A percentile compares a stretch with the other conserved stretches of the same genome.
These are phyloP conservation scores for Cucurbita pepo DNA, from an alignment of 306 rosid genomes.

Conservation along the genomic window DNA sequence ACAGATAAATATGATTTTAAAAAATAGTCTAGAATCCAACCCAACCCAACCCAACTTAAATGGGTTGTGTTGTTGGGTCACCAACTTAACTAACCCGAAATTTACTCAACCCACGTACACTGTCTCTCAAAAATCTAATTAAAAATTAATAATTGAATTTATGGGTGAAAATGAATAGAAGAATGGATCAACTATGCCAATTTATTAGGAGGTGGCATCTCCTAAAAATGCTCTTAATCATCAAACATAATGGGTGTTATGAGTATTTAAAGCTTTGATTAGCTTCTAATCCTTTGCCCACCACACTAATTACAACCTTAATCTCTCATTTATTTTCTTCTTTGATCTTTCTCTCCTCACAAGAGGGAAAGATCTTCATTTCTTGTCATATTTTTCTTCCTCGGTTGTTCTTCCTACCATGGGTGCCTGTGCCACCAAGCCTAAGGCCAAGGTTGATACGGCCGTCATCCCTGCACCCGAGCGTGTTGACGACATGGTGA, in stretches of 20 bases:
- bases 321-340: neutral
- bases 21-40: too few relatives aligned
- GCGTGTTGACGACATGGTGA: neutral
- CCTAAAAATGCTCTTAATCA: neutral
- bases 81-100: too few relatives aligned
- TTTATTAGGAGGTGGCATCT: neutral
- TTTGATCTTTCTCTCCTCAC: neutral
- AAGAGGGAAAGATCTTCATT: neutral
- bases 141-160: too few relatives aligned
- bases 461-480: neutral
- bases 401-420: neutral
- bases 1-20: too few relatives aligned
- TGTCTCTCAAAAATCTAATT: too few relatives aligned
- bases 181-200: too few relatives aligned
- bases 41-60: too few relatives aligned
- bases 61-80: too few relatives aligned
- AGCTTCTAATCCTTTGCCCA: neutral
- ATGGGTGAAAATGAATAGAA: too few relatives aligned
- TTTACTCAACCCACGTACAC: too few relatives aligned
- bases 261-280: neutral
- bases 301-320: neutral
- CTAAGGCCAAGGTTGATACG: neutral
- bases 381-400: neutral
- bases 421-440: constrained; percentile 2
- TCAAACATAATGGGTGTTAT: neutral